Base-by-base conservation (phyloP, 352 stramenopile species). In the Phytophthora sp. region DNA sequence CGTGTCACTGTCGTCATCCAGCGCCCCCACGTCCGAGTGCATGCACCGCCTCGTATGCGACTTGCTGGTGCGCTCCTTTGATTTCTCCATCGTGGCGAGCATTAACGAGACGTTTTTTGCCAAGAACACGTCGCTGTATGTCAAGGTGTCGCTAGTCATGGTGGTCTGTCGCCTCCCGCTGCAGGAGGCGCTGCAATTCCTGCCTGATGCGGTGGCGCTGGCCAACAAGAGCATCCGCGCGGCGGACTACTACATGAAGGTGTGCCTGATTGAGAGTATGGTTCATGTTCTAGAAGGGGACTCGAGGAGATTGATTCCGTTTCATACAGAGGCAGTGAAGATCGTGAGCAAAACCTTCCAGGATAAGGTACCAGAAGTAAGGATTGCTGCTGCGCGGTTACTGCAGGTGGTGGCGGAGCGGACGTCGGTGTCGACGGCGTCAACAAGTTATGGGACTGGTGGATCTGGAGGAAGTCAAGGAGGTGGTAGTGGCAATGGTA, bases 231-330 rank as follows among this genome's bases (percentile, higher is more conserved):
- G 71, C 45, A 64, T 91, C 24, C 81, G 83, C 29, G 52, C 76
- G 2, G 82, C 79, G 16, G 88, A 96, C 63, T 90, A 88, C 44
- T 95, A 89, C 60, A 72, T 95, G 62, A 91, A 91, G 53, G 86
- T 94, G 62, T 81, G 74, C 35, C 69, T 96, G 7, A 55, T 96
- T 15, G 83, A 92, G 52, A 88, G 76, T 54, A 60, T 91, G 29
- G 64, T 76, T n/a, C 76, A 84, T 35, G 76, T 87, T 24, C 66
- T 96, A 2, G 65, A 76, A 35, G 67, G 64, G 27, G 77, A 82
- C 24, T 71, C 73, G 0, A 75, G 55, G 6, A 61, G 84, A 9
- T 49, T 92, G 7, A 50, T 69, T 6, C n/a, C 52, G 4, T 81
- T 83, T 45, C 85, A 93, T 38, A 41, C 69, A 2, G 88, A 96